Percentiles rank a stretch among this genome's conserved stretches.
Evolutionary conservation across 305 asterid genomes (phyloP).

Genomic region (Plantago lanceolata): DNA sequence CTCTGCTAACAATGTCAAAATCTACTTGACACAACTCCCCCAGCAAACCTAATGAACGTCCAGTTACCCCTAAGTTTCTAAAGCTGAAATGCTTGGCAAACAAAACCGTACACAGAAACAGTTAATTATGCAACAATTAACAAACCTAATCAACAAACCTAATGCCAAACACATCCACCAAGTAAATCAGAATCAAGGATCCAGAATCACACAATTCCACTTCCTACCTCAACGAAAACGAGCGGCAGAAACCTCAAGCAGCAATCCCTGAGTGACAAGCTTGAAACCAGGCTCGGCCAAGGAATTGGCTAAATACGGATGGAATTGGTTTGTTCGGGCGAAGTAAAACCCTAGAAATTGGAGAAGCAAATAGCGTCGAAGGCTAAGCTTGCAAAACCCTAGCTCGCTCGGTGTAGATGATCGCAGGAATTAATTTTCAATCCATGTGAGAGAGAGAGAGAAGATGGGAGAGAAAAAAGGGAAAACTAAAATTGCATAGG

Average conservation of each 20-base stretch:
- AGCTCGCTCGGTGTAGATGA: neutral
- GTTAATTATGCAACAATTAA: too few relatives aligned
- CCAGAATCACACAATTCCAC: neutral
- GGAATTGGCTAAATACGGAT: neutral
- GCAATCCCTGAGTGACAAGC: neutral
- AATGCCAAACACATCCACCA: neutral
- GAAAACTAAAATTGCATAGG: neutral
- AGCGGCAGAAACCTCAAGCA: neutral
- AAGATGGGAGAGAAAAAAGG: neutral
- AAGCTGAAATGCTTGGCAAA: neutral
- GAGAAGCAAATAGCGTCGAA: neutral
- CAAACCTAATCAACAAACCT: neutral
- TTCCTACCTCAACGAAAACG: neutral
- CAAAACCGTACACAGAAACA: neutral
- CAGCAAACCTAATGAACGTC: neutral
- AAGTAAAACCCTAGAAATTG: neutral
- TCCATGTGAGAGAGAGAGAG: neutral
- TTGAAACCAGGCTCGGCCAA: neutral
- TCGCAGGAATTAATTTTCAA: neutral
- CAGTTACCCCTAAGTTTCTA: neutral
- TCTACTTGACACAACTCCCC: neutral
- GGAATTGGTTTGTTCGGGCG: neutral
- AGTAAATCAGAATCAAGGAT: neutral
- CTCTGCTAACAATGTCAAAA: neutral
- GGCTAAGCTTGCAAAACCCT: neutral